Evolutionary conservation across 805 yeast genomes (phyloP), one percentile per base, ranked within the genome.

Genomic region (Maudiozyma pseudohumilis): DNA sequence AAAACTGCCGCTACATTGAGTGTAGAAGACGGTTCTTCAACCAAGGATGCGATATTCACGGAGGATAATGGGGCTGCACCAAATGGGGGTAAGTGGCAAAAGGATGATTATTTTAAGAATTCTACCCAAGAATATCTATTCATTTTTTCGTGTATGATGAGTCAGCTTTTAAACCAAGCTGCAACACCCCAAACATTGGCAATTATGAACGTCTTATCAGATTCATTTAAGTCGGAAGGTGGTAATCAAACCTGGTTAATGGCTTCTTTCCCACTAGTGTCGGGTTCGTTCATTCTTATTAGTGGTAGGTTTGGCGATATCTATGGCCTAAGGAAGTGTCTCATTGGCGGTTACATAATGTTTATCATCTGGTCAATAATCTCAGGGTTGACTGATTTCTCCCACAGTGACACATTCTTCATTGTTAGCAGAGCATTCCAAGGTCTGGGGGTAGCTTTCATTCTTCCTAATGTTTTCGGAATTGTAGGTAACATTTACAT

Each of bases 221-320:
- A 46, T 2, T 53, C 57, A 5, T 63, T 69, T 25, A 47, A 57
- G 12, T 50, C 64, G 1, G 43, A 53, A 7, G 40, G 42, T 2
- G 53, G 59, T 5, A 61, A 64, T 32, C 65, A 68, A 39, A 47
- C 69, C 13, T 79, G 94, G 92, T 74, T 75, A 51, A 68, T 76
- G 66, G 86, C 87, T 2, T 71, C 84, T 0, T 80, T 74, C 52
- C 76, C 85, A 0, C 58, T 82, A 38, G 74, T 85, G 0, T 73
- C 80, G 5, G 89, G 89, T 10, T 78, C 89, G 0, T 75, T 81
- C 43, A 80, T 82, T 35, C 55, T 82, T 26, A 63, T 77, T 4
- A 70, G 80, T 26, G 92, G 92, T 7, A 66, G 77, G 35, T 50
- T 80, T 32, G 92, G 94, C 24, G 94, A 82, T 49, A 61, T 80